Evolutionary conservation across 805 yeast species (phyloP), one percentile per base, ranked within the genome.

Genomic region (Ogataea ganodermae): DNA sequence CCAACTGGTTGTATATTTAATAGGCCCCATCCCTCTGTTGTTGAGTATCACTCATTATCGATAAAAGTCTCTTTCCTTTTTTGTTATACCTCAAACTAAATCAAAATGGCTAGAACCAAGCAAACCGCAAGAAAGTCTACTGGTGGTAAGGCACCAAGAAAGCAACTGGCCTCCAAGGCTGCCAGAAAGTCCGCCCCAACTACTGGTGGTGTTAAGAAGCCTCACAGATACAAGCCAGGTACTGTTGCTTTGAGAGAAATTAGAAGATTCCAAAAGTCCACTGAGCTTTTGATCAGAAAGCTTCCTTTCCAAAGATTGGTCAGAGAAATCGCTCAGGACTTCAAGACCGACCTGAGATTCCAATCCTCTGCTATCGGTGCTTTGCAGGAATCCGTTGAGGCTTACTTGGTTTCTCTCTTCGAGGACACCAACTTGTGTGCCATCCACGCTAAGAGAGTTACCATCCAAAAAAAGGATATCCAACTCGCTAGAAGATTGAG

Each of bases 341-440:
- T 87, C 82, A 86, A 85, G 78, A 83, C 92, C 62, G 95, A 87
- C 69, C 81, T 90, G 73, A 85, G 96, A 80, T 92, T 94, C 85
- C 97, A 92, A 74, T 87, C 96, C 48, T 87, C 96, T 58, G 99
- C 99, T 58, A 86, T 92, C 59, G 91, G 96, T 75, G 99, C 99
- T 60, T 79, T 92, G 64, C 99, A 92, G 74, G 99, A 94, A 77
- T 91, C 98, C 55, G 96, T 92, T 55, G 99, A 92, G 80, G 97
- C 97, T 66, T 94, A 90, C 81, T 79, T 94, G 64, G 97, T 92
- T 46, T 89, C 96, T 52, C 75, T 92, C 66, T 94, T 92, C 62
- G 98, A 92, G 79, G 98, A 94, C 74, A 94, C 98, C 59, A 92
- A 91, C 80, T 81, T 92, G 78, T 94, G 97, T 78, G 97, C 98